These are phyloP conservation scores for Apophysomyces variabilis DNA, from an alignment of 371 early-diverging fungal species.

Conservation along the genomic window DNA sequence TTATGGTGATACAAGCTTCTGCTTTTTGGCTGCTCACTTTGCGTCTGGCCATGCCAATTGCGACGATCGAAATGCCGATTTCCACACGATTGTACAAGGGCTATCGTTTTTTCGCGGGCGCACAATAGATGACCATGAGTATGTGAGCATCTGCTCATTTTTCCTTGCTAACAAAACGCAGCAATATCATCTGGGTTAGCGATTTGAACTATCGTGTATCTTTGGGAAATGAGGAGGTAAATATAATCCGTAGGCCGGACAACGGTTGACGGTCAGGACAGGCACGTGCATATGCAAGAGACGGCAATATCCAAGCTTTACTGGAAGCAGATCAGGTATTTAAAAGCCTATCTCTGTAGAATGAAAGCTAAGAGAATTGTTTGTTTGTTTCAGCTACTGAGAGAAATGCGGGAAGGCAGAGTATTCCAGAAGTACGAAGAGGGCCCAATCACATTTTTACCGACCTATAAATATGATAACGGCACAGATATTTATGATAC, in stretches of 20 bases:
- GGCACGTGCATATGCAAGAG: conserved; percentile 36
- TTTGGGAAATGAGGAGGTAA: conserved; percentile 73
- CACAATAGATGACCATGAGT: conserved; percentile 77
- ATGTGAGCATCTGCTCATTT: conserved; percentile 18
- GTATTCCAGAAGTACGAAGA: conserved; percentile 86
- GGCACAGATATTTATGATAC: conserved; percentile 86
- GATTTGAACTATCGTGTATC: conserved; percentile 91
- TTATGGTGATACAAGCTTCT: conserved; percentile 85
- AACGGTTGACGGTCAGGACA: conserved; percentile 16
- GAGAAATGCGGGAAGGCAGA: conserved; percentile 63
- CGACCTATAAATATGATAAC: conserved; percentile 95
- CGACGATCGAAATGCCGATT: conserved; percentile 89
- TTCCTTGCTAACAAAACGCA: conserved; percentile 23
- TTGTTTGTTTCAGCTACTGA: conserved; percentile 66
- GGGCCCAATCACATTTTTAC: conserved; percentile 81
- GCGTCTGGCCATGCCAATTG: conserved; percentile 84
- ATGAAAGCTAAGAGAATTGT: conserved; percentile 10
- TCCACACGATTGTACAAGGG: conserved; percentile 76
- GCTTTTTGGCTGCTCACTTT: conserved; percentile 92
- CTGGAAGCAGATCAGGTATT: conserved; percentile 57
- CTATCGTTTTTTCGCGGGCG: conserved; percentile 74
- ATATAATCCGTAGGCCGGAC: neutral
- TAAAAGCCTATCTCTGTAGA: neutral
- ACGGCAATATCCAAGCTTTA: conserved; percentile 49
- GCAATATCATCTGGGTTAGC: conserved; percentile 85